phyloP scores from a whole-genome alignment of 2,329 filamentous ascomycete species.

The Microdochium paspali region DNA sequence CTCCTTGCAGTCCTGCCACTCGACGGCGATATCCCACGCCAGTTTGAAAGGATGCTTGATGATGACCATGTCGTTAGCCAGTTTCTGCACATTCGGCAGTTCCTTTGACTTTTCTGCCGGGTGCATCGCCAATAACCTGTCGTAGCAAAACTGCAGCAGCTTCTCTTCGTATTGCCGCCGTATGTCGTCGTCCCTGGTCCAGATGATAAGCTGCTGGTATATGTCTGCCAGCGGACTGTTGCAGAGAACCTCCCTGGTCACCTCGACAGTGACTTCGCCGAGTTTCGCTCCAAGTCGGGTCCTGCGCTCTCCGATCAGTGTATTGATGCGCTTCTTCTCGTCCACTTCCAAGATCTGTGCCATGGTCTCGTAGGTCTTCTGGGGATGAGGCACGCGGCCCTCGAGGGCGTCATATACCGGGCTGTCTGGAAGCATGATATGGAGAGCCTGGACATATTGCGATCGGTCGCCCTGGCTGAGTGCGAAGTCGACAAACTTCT shows the following conservation, averaged over 20 bases:
- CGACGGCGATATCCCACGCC: conserved; percentile 84
- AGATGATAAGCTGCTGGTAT: conserved; percentile 80
- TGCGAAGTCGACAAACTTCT: conserved; percentile 71
- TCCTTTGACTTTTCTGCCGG: conserved; percentile 58
- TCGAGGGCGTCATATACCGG: conserved; percentile 76
- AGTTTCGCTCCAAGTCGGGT: conserved; percentile 80
- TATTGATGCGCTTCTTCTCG: conserved; percentile 84
- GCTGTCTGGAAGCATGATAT: conserved; percentile 69
- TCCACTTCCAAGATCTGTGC: conserved; percentile 77
- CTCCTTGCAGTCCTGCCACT: conserved; percentile 75
- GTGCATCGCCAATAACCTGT: conserved; percentile 62
- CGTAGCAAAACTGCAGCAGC: conserved; percentile 70
- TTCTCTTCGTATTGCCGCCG: conserved; percentile 86
- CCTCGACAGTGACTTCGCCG: conserved; percentile 74
- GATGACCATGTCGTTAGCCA: conserved; percentile 89
- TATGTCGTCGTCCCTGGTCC: conserved; percentile 78
- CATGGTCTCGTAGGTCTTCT: conserved; percentile 71
- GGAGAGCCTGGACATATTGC: conserved; percentile 69
- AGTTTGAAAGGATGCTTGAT: conserved; percentile 85
- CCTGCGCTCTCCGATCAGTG: conserved; percentile 77
- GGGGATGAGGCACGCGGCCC: conserved; percentile 71
- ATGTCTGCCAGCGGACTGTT: conserved; percentile 70
- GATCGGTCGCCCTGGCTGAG: conserved; percentile 60
- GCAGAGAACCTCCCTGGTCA: conserved; percentile 74
- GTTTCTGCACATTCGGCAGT: conserved; percentile 60